These are phyloP conservation scores for Trametes sanguinea DNA, from an alignment of 768 basidiomycete genomes.

Conservation along the genomic window DNA sequence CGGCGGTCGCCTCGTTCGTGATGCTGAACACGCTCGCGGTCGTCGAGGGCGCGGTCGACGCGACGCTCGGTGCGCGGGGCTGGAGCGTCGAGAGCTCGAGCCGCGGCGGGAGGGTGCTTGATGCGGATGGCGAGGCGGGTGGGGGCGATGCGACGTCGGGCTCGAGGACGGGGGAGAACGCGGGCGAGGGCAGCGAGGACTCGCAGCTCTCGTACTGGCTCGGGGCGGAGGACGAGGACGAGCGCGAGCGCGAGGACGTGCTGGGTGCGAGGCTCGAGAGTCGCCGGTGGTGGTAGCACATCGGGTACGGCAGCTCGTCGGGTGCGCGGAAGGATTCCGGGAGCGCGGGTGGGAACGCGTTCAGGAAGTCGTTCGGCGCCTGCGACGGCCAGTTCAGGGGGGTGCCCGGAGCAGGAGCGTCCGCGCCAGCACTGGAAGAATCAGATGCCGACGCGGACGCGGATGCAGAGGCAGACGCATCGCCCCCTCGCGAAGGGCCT, in stretches of 20 bases:
- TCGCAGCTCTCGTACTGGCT: conserved; percentile 32
- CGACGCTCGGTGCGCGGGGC: conserved; percentile 24
- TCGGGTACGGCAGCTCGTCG: conserved; percentile 27
- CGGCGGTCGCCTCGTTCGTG: conserved; percentile 37
- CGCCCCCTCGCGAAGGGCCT: background rate
- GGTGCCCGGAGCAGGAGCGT: background rate
- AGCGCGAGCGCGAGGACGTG: conserved; percentile 13
- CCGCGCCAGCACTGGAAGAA: background rate
- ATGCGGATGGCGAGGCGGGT: conserved; percentile 13
- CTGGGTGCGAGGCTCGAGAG: conserved; percentile 21
- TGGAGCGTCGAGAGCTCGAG: conserved; percentile 13
- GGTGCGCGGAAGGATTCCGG: conserved; percentile 40
- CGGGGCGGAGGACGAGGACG: conserved; percentile 17
- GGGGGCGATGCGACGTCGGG: background rate
- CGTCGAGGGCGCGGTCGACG: conserved; percentile 16
- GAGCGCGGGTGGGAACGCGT: conserved; percentile 59
- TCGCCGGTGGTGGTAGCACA: conserved; percentile 22
- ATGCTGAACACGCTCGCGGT: conserved; percentile 20
- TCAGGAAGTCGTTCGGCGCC: conserved; percentile 47
- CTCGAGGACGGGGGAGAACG: conserved; percentile 18
- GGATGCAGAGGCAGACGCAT: too few species aligned
- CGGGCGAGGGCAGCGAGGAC: conserved; percentile 28
- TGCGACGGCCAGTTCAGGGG: conserved; percentile 33
- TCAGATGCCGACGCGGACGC: too few species aligned
- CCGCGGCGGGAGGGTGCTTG: conserved; percentile 14